Evolutionary conservation across 257 asterid genomes (phyloP).

Genomic region (Solanum neorickii): DNA sequence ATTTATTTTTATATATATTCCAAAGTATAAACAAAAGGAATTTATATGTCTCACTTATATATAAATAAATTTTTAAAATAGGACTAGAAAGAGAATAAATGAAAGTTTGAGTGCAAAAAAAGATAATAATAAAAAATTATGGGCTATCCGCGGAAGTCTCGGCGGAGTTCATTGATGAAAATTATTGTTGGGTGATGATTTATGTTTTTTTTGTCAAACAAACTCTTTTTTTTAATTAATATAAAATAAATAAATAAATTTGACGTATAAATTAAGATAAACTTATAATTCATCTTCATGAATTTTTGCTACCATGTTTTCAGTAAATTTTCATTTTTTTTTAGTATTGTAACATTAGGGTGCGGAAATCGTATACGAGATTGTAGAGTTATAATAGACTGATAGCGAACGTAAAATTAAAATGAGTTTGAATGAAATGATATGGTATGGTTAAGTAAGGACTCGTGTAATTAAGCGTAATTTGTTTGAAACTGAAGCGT

Average conservation of each 20-base stretch:
- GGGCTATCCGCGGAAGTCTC: constrained; percentile 48
- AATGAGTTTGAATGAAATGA: neutral
- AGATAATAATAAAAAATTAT: constrained; percentile 8
- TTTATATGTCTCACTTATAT: neutral
- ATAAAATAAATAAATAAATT: neutral
- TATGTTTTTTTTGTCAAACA: neutral
- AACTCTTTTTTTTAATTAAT: neutral
- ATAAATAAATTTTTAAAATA: neutral
- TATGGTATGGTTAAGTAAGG: neutral
- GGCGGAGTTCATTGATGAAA: constrained; percentile 35
- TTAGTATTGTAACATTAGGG: neutral
- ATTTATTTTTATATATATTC: neutral
- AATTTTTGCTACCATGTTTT: neutral
- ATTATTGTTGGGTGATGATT: neutral
- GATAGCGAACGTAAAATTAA: neutral
- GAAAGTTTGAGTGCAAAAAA: neutral
- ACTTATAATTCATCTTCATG: neutral
- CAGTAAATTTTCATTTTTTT: neutral
- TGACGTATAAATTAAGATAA: constrained; percentile 1
- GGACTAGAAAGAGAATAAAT: neutral
- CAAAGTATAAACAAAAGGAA: neutral
- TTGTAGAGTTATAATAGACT: neutral
- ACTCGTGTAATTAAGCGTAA: neutral
- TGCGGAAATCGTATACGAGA: neutral
- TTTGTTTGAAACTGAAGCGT: neutral